Conservation (phyloP, 2,329 filamentous ascomycete genomes). For the Cladosporium colombiae region DNA sequence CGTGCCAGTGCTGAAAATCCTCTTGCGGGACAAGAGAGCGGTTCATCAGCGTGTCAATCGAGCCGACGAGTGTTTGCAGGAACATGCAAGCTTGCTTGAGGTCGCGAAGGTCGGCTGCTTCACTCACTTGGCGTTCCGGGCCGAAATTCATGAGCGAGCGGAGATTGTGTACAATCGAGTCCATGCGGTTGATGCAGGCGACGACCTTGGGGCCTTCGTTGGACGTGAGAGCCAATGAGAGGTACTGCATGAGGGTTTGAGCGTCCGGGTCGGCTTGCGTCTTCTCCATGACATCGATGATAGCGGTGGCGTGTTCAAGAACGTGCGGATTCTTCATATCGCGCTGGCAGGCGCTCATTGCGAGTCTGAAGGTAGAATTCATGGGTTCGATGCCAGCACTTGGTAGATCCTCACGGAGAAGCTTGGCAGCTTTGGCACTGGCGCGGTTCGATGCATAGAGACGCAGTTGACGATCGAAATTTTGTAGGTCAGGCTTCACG, state of each 20-base stretch:
- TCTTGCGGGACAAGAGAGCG: constrained; percentile 27
- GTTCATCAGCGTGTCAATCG: constrained; percentile 34
- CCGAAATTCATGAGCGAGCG: constrained; percentile 28
- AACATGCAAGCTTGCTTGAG: constrained; percentile 27
- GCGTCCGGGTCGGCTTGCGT: constrained; percentile 52
- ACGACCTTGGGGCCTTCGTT: constrained; percentile 32
- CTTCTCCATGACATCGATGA: constrained; percentile 65
- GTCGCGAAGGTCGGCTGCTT: constrained; percentile 11
- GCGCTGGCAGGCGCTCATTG: constrained; percentile 70
- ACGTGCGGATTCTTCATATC: constrained; percentile 75
- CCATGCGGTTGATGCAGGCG: constrained; percentile 29
- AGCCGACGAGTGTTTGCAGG: constrained; percentile 29
- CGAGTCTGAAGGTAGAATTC: constrained; percentile 65
- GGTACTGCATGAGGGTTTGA: constrained; percentile 55
- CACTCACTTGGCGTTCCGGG: not conserved
- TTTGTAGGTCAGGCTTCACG: constrained; percentile 71
- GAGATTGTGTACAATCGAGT: constrained; percentile 28
- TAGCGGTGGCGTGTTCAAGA: constrained; percentile 62
- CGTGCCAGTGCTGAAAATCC: constrained; percentile 25
- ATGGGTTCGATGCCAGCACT: constrained; percentile 35
- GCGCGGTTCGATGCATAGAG: constrained; percentile 66
- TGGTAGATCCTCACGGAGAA: constrained; percentile 52
- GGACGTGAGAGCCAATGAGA: constrained; percentile 56
- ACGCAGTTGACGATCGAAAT: constrained; percentile 68
- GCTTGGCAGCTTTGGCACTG: constrained; percentile 60